Percentiles rank a stretch among this genome's conserved stretches.
Conservation (phyloP, 164 flowering plant species). For the Nelumbo lutea region DNA sequence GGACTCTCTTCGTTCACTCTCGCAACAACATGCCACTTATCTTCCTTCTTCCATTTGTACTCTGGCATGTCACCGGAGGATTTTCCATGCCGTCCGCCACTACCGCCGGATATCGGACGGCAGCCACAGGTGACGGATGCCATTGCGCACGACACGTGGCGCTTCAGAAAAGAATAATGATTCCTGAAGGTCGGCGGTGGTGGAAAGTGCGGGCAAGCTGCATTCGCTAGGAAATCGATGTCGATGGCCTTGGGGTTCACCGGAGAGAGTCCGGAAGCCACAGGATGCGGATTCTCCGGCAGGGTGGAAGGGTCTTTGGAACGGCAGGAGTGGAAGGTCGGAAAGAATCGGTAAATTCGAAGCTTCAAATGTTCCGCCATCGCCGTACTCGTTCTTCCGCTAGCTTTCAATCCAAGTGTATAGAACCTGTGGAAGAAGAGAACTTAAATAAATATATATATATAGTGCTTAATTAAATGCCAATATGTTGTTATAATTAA, state of each 20-base stretch:
- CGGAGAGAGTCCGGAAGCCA: constrained; percentile 15
- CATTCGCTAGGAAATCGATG: constrained; percentile 6
- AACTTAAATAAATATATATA: too few species aligned
- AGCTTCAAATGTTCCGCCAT: constrained; percentile 42
- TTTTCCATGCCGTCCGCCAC: background rate
- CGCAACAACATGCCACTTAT: constrained; percentile 55
- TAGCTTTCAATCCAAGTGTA: background rate
- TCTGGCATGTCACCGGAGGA: constrained; percentile 3
- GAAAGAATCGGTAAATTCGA: constrained; percentile 22
- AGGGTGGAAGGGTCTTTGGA: constrained; percentile 23
- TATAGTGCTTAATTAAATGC: too few species aligned
- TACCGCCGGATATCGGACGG: constrained; percentile 4
- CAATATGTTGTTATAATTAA: too few species aligned
- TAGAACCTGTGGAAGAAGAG: too few species aligned
- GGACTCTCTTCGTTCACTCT: constrained; percentile 20
- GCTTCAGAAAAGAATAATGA: constrained; percentile 8
- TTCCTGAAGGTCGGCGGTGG: constrained; percentile 18
- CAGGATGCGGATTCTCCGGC: constrained; percentile 19
- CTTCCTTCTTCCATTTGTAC: constrained; percentile 29
- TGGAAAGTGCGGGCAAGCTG: background rate
- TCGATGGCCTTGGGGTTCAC: constrained; percentile 20
- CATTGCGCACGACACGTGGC: constrained; percentile 12
- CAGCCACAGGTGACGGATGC: constrained; percentile 19
- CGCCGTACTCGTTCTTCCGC: background rate
- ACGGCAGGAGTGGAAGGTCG: constrained; percentile 33